Evolutionary conservation across 495 filamentous ascomycete species (phyloP).

Genomic region (Elasticomyces elasticus): DNA sequence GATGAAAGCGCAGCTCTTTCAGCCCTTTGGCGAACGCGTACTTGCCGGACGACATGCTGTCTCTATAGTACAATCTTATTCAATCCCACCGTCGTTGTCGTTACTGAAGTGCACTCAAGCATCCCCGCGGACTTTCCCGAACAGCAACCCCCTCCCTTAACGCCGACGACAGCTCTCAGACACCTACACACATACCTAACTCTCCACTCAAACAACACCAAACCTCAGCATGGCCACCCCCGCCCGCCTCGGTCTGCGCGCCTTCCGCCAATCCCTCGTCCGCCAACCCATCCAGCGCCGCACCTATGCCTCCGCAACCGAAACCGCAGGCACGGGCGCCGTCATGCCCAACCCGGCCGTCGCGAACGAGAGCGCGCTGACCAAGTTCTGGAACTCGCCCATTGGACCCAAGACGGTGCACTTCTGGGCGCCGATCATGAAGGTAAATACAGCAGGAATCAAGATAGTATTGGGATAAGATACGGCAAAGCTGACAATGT

Average conservation of each 20-base stretch:
- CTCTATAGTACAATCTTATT: not conserved
- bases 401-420: constrained; percentile 92
- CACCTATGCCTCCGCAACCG: too few species aligned
- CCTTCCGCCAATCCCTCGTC: constrained; percentile 40
- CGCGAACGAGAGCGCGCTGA: constrained; percentile 44
- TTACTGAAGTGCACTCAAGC: too few species aligned
- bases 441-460: too few species aligned
- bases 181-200: not conserved
- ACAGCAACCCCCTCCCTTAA: not conserved
- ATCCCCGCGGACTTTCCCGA: not conserved
- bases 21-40: constrained; percentile 79
- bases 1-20: constrained; percentile 93
- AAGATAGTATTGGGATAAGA: not conserved
- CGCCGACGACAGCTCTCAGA: not conserved
- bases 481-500: not conserved
- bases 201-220: not conserved
- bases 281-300: constrained; percentile 47
- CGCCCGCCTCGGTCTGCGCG: constrained; percentile 32
- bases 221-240: constrained; percentile 43
- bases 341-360: constrained; percentile 37
- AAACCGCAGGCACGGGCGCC: constrained; percentile 44
- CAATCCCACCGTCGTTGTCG: not conserved
- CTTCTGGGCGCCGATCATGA: constrained; percentile 98
- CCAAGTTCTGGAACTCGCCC: constrained; percentile 75
- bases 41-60: constrained; percentile 83